Conservation (phyloP, 129 eudicot genomes). For the Pulicaria dysenterica region DNA sequence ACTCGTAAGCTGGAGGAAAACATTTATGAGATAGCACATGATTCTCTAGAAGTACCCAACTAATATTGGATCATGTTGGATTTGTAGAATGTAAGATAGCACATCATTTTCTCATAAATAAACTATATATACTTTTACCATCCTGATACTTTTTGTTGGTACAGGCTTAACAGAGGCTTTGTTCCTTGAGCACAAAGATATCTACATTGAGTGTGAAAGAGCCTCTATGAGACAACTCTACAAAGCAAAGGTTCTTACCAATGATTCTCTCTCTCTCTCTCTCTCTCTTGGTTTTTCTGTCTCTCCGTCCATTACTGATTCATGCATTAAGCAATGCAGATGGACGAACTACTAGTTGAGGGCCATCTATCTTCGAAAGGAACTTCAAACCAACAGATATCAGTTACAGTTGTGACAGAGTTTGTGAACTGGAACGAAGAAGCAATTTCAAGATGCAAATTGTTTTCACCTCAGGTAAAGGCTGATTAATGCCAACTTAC, state of each 20-base stretch:
- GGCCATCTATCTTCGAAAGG: conserved; percentile 73
- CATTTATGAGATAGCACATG: no score
- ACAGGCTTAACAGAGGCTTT: conserved; percentile 89
- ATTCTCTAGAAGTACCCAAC: background rate
- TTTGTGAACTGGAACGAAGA: conserved; percentile 93
- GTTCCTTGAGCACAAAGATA: conserved; percentile 78
- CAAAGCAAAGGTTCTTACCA: conserved; percentile 64
- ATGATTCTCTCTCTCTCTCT: conserved; percentile 11
- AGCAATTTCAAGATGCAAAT: conserved; percentile 69
- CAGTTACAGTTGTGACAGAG: conserved; percentile 91
- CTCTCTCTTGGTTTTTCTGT: background rate
- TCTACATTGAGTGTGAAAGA: conserved; percentile 78
- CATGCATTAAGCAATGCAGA: conserved; percentile 41
- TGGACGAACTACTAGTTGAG: conserved; percentile 87
- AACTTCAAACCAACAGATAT: conserved; percentile 50
- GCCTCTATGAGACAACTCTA: conserved; percentile 83
- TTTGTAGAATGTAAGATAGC: background rate
- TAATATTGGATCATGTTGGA: background rate
- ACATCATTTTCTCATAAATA: conserved; percentile 1
- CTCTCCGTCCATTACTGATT: background rate
- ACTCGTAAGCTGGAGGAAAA: background rate
- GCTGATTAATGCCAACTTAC: conserved; percentile 5
- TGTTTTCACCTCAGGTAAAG: conserved; percentile 77
- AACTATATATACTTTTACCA: background rate
- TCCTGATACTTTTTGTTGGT: conserved; percentile 17